A percentile compares a stretch with the other conserved stretches of the same genome.
These are phyloP conservation scores for Suhomyces chickasaworum DNA, from an alignment of 1,139 yeast species.

Conservation along the genomic window DNA sequence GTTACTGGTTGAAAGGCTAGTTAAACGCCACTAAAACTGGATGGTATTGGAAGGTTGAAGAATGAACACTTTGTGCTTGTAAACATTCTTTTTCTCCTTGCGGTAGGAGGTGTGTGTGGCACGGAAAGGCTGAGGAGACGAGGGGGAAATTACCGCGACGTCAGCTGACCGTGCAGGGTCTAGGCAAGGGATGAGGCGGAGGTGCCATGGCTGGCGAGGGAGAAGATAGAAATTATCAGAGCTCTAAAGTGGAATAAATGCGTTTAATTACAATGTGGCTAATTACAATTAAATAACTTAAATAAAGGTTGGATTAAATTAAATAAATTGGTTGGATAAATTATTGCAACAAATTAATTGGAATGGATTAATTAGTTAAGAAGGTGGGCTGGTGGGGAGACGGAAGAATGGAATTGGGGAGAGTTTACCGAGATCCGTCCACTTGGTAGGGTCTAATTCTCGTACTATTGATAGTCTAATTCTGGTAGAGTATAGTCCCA, in stretches of 20 bases:
- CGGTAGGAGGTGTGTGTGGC: slow-evolving; percentile 8
- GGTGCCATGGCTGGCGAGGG: background rate
- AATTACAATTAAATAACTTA: too few relatives aligned
- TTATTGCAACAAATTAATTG: too few relatives aligned
- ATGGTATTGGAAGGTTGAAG: background rate
- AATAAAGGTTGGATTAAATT: too few relatives aligned
- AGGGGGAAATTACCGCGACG: slow-evolving; percentile 2
- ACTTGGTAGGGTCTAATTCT: too few relatives aligned
- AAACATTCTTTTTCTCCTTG: slow-evolving; percentile 10
- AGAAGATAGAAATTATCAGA: background rate
- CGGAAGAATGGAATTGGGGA: too few relatives aligned
- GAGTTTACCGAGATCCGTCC: too few relatives aligned
- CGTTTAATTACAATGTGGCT: too few relatives aligned
- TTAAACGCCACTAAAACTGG: background rate
- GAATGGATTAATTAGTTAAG: too few relatives aligned
- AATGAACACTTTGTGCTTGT: slow-evolving; percentile 5
- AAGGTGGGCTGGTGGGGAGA: too few relatives aligned
- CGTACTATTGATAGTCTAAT: too few relatives aligned
- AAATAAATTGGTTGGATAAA: too few relatives aligned
- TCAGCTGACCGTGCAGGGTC: slow-evolving; percentile 2
- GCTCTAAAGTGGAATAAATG: background rate
- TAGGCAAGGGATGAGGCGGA: slow-evolving; percentile 5
- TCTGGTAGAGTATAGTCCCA: too few relatives aligned
- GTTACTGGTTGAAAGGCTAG: background rate
- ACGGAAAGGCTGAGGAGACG: slow-evolving; percentile 5